Evolutionary conservation across 495 filamentous ascomycete species (phyloP).

Genomic region (Pseudoneurospora amorphoporcata): DNA sequence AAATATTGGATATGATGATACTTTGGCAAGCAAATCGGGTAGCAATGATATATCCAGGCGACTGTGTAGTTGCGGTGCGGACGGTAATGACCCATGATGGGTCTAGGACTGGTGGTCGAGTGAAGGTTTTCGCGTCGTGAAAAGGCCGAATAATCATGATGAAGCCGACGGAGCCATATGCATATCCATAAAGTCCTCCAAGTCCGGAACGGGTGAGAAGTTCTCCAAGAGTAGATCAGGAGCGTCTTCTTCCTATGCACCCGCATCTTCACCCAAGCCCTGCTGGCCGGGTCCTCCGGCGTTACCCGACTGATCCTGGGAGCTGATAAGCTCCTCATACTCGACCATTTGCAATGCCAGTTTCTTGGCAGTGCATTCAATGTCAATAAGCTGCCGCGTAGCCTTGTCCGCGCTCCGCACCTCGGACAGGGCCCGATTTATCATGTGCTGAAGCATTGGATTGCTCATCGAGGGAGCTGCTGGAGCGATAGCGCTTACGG

Average conservation of each 20-base stretch:
- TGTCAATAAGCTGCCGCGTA: conserved; percentile 29
- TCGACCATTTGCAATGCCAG: conserved; percentile 32
- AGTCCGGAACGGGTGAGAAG: neutral
- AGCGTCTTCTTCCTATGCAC: conserved; percentile 8
- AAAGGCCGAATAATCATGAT: neutral
- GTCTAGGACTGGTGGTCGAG: neutral
- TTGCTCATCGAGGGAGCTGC: conserved; percentile 23
- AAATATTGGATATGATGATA: neutral
- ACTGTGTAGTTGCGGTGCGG: neutral
- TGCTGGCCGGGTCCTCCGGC: conserved; percentile 13
- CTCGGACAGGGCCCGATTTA: conserved; percentile 30
- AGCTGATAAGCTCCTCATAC: conserved; percentile 28
- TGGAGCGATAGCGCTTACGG: conserved; percentile 7
- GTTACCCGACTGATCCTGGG: conserved; percentile 1
- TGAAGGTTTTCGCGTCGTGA: neutral
- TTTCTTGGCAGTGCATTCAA: conserved; percentile 33
- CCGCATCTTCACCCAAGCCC: conserved; percentile 20
- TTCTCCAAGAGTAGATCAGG: neutral
- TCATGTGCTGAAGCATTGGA: conserved; percentile 25
- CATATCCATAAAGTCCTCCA: neutral
- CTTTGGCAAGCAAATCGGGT: neutral
- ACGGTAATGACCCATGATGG: neutral
- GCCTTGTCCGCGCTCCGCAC: conserved; percentile 31
- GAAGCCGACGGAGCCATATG: neutral
- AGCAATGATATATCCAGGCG: neutral